A percentile compares a stretch with the other conserved stretches of the same genome.
phyloP scores from a whole-genome alignment of 108 stramenopile genomes.

The Schizochytrium sp. region DNA sequence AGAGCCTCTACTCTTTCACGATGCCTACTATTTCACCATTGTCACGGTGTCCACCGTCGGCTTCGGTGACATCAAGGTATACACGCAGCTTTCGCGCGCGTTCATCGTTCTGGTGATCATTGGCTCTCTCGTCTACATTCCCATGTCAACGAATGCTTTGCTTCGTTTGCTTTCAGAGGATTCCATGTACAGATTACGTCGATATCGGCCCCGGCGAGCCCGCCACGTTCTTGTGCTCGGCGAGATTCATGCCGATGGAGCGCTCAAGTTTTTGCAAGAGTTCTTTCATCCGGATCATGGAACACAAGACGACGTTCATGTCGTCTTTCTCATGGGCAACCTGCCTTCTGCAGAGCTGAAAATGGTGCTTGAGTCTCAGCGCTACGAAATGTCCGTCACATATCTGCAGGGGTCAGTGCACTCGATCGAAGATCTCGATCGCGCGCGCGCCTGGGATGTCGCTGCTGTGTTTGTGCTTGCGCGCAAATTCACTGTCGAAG shows the following conservation, averaged over 20 bases:
- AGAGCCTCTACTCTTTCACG: background rate
- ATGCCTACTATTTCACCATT: background rate
- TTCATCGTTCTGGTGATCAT: background rate
- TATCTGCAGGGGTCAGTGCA: background rate
- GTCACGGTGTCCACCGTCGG: conserved; percentile 6
- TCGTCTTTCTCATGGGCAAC: background rate
- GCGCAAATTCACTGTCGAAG: background rate
- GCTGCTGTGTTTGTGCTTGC: background rate
- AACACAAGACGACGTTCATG: background rate
- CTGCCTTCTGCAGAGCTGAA: background rate
- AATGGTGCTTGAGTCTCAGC: background rate
- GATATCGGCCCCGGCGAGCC: background rate
- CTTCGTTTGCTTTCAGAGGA: background rate
- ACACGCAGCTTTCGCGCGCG: background rate
- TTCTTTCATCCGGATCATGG: conserved; percentile 14
- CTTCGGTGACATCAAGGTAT: background rate
- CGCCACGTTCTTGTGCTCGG: background rate
- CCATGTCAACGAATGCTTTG: background rate
- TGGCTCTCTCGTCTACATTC: background rate
- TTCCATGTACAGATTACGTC: background rate
- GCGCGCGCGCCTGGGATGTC: background rate
- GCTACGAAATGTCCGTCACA: background rate
- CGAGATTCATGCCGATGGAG: background rate
- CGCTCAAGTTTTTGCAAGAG: background rate
- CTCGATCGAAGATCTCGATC: background rate